Evolutionary conservation across 1,284 basidiomycete species (phyloP).

Genomic region (Boletus sp.): DNA sequence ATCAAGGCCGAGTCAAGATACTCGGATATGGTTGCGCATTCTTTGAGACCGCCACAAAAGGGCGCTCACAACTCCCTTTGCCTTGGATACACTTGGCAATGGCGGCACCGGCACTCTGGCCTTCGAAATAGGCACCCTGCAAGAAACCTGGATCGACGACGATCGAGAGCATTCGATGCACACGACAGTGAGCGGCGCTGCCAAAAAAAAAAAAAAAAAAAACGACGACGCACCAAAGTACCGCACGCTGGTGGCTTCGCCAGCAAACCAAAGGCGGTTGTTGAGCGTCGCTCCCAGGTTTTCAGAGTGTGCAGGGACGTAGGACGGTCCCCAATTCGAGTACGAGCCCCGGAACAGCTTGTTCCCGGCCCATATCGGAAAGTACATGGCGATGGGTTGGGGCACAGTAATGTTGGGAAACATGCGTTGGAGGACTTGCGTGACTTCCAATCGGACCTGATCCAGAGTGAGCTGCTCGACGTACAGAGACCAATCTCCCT

Average conservation of each 20-base stretch:
- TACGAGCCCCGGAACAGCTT: slow-evolving; percentile 62
- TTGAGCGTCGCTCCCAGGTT: slow-evolving; percentile 52
- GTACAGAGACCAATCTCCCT: slow-evolving; percentile 58
- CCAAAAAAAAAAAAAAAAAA: too few species aligned
- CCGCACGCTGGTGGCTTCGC: slow-evolving; percentile 55
- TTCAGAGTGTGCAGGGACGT: slow-evolving; percentile 47
- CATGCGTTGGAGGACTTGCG: slow-evolving; percentile 53
- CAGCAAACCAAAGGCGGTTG: slow-evolving; percentile 55
- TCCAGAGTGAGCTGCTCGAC: slow-evolving; percentile 49
- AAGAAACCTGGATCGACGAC: slow-evolving; percentile 35
- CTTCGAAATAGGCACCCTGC: slow-evolving; percentile 45
- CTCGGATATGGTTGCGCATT: slow-evolving; percentile 25
- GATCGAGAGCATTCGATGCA: not conserved
- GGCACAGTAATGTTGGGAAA: slow-evolving; percentile 51
- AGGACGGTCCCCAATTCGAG: slow-evolving; percentile 63
- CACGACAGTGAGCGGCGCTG: not conserved
- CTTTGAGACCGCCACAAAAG: slow-evolving; percentile 26
- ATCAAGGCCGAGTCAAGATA: slow-evolving; percentile 14
- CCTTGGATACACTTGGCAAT: slow-evolving; percentile 38
- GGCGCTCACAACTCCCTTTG: slow-evolving; percentile 27
- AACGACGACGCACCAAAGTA: slow-evolving; percentile 51
- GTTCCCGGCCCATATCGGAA: slow-evolving; percentile 55
- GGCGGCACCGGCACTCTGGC: slow-evolving; percentile 31
- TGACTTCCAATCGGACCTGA: slow-evolving; percentile 47
- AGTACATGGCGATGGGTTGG: slow-evolving; percentile 50